Conservation (phyloP, 495 filamentous ascomycete species). For the Extremus antarcticus region DNA sequence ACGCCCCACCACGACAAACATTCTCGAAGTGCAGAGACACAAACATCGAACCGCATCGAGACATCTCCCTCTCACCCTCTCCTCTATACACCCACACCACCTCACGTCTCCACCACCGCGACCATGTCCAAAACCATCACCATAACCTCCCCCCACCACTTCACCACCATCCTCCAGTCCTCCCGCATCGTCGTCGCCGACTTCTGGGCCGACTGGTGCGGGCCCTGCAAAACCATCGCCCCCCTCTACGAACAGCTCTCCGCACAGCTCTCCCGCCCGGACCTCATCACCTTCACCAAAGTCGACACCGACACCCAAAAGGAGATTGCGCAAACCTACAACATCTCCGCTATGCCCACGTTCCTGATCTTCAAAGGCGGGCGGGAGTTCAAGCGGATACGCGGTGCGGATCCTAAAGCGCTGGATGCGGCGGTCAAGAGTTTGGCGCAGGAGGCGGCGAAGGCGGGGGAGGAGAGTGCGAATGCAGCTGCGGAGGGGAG, state of each 20-base stretch:
- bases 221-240: conserved; percentile 74
- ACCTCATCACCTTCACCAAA: conserved; percentile 73
- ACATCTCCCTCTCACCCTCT: background rate
- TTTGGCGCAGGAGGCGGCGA: conserved; percentile 53
- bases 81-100: background rate
- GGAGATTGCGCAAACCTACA: conserved; percentile 59
- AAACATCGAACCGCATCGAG: background rate
- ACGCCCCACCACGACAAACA: no score
- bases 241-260: conserved; percentile 75
- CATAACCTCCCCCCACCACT: conserved; percentile 61
- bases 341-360: conserved; percentile 68
- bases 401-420: conserved; percentile 59
- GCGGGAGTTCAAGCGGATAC: conserved; percentile 52
- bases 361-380: conserved; percentile 83
- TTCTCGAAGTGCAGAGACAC: background rate
- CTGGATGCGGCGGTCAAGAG: conserved; percentile 60
- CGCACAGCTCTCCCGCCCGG: conserved; percentile 55
- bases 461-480: conserved; percentile 37
- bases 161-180: conserved; percentile 53
- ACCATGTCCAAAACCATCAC: conserved; percentile 54
- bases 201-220: conserved; percentile 85
- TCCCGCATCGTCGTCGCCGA: conserved; percentile 70
- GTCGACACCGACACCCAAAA: conserved; percentile 70
- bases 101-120: background rate
- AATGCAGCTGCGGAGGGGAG: conserved; percentile 23